Base-by-base conservation (phyloP, 176 grass and related monocot species). In the Lolium perenne region DNA sequence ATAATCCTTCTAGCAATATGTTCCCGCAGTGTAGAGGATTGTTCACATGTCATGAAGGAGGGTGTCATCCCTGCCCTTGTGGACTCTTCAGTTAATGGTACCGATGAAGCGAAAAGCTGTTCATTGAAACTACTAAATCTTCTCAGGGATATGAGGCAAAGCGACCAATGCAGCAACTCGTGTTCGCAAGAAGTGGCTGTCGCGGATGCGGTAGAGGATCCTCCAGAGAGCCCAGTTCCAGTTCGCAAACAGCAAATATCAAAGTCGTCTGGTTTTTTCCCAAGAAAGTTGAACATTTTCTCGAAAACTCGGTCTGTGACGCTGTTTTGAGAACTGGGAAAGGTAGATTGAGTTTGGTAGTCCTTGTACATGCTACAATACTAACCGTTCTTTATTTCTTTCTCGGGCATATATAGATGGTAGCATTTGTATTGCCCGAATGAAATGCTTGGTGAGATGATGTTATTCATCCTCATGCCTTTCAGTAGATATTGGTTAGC, bases 11-110 rank as follows among this genome's bases (percentile, higher is more conserved):
- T 91, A 46, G 77, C 87, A 76, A 80, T 99, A 81, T 99, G 92
- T 81, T 94, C 90, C 4, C 49, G 18, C 48, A 94, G 83, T 54
- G 14, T 23, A 11, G 90, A 94, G 35, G 90, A 99, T 83, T 94
- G 94, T 73, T 84, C 86, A 51, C 88, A 94, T 77, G 88, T 94
- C 18, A 88, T 96, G 90, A 94, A 94, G 78, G 94, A 99, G 84
- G 97, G 94, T 29, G 90, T 99, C 25, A 97, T 99, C 80, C 97
- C 97, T 23, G 88, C 97, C 71, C 88, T 99, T 26, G 94, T 99
- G 43, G 87, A 96, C 38, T 80, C 94, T 71, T 93, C 92, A 1
- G 88, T 99, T 58, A 99, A 99, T 73, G 97, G 97, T 62, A 90
- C 74, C 58, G 84, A 84, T 71, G 87, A 94, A 71, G 90, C 85